Base-by-base conservation (phyloP, 139 green algal genomes). In the Astrephomene gubernaculifera region DNA sequence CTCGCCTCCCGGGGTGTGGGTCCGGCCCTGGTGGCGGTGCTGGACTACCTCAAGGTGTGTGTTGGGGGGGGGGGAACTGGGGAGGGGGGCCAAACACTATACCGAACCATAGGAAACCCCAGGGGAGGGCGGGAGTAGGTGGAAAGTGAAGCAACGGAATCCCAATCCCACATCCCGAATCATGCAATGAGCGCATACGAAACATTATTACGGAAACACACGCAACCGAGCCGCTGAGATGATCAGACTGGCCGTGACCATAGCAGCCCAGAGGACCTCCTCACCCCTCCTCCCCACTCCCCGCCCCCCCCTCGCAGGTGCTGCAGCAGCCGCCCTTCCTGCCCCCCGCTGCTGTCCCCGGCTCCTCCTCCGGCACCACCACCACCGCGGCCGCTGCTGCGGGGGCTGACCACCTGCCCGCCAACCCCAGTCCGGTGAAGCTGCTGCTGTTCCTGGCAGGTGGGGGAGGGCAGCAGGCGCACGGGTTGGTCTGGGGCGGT, bases 21-120 rank as follows among this genome's bases (percentile, higher is more conserved):
- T 17, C 85, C 90, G 9, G 92, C 94, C 1, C 57, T 98, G 36
- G 90, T 96, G 54, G 94, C 91, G 0, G 67, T 98, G 25, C 85
- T 98, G 65, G 90, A 94, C 45, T 97, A 96, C 82, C 75, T 98
- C 41, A 82, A 88, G 83, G 90, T 92, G 61, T 24, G 75, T 70
- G 73, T 12, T 9, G 54, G 57, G n/a, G 19, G 21, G 57, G 49
- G 49, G 49, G 14, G 49, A 57, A 57, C 12, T 25, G 49, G 17
- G 14, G 14, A 12, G 49, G 65, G 57, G 6, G 29, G 57, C 57
- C 14, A 6, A 24, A 65, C 19, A n/a, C n/a, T n/a, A n/a, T n/a
- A n/a, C n/a, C n/a, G n/a, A n/a, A n/a, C n/a, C n/a, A 65, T 65
- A 24, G 57, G 57, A 65, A 65, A 6, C 22, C 17, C 22, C 22